These are phyloP conservation scores for Lactarius hatsudake DNA, from an alignment of 768 basidiomycete genomes.

Conservation along the genomic window DNA sequence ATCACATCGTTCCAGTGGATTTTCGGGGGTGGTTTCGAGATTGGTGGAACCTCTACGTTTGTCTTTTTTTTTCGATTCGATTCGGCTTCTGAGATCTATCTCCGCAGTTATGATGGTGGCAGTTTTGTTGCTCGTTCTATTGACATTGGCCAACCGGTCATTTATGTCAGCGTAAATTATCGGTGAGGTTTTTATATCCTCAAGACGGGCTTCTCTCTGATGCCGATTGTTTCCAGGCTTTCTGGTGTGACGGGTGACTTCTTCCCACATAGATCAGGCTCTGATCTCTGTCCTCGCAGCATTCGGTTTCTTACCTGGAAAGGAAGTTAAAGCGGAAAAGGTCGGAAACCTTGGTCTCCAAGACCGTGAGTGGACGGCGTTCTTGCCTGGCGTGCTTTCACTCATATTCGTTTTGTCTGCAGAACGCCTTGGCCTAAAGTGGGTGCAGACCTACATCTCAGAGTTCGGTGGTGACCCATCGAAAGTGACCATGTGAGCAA, in stretches of 20 bases:
- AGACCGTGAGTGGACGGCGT: conserved; percentile 47
- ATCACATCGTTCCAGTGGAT: conserved; percentile 28
- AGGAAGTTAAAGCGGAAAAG: conserved; percentile 50
- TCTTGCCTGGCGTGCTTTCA: background rate
- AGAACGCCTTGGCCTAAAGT: conserved; percentile 58
- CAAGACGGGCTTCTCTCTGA: background rate
- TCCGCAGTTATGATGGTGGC: conserved; percentile 28
- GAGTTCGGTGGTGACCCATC: conserved; percentile 63
- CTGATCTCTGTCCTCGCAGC: conserved; percentile 28
- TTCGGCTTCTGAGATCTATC: background rate
- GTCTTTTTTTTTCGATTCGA: background rate
- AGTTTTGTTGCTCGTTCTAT: conserved; percentile 30
- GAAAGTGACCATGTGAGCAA: conserved; percentile 54
- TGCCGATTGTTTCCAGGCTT: conserved; percentile 6
- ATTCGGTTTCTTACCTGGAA: conserved; percentile 51
- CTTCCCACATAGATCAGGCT: no score
- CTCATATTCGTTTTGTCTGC: conserved; percentile 1
- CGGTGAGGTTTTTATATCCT: conserved; percentile 21
- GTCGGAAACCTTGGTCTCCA: conserved; percentile 65
- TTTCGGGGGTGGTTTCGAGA: conserved; percentile 29
- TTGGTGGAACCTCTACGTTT: conserved; percentile 20
- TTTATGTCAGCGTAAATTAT: conserved; percentile 34
- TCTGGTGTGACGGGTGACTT: conserved; percentile 16
- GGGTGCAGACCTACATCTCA: conserved; percentile 64
- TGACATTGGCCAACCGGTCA: conserved; percentile 28